phyloP scores from a whole-genome alignment of 768 basidiomycete species.

The Tylopilus subfusipes region DNA sequence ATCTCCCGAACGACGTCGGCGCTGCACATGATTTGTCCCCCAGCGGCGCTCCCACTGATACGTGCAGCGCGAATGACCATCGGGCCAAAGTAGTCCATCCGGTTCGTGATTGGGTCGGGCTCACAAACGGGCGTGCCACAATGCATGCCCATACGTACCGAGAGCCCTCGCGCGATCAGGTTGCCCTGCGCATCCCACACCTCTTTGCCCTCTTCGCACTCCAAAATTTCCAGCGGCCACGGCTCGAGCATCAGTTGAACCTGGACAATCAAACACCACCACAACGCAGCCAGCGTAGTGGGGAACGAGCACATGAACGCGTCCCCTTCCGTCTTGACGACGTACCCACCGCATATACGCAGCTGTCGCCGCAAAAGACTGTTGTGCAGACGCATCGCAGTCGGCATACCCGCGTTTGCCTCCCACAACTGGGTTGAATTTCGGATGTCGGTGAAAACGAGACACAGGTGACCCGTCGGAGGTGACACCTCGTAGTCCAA shows the following conservation, averaged over 20 bases:
- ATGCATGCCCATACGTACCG: slow-evolving; percentile 97
- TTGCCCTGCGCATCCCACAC: slow-evolving; percentile 62
- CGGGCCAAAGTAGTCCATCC: slow-evolving; percentile 98
- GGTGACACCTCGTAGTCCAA: slow-evolving; percentile 78
- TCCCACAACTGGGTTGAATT: slow-evolving; percentile 98
- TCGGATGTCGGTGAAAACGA: slow-evolving; percentile 97
- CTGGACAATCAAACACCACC: slow-evolving; percentile 90
- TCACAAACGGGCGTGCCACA: slow-evolving; percentile 89
- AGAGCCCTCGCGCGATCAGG: slow-evolving; percentile 80
- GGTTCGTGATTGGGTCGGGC: slow-evolving; percentile 81
- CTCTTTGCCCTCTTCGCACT: slow-evolving; percentile 86
- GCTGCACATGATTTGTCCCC: slow-evolving; percentile 93
- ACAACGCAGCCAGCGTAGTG: slow-evolving; percentile 76
- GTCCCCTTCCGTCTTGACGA: slow-evolving; percentile 99
- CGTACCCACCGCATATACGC: slow-evolving; percentile 91
- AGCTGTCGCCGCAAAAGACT: slow-evolving; percentile 78
- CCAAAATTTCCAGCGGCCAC: slow-evolving; percentile 94
- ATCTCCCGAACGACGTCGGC: slow-evolving; percentile 85
- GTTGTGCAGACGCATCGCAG: slow-evolving; percentile 90
- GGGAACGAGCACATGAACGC: slow-evolving; percentile 99
- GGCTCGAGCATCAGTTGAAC: slow-evolving; percentile 71
- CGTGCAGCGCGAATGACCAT: slow-evolving; percentile 94
- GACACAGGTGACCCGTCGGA: slow-evolving; percentile 81
- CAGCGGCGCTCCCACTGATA: slow-evolving; percentile 76
- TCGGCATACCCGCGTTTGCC: slow-evolving; percentile 90